A percentile compares a stretch with the other conserved stretches of the same genome.
Conservation (phyloP, 2,329 filamentous ascomycete species). For the Penicillium sp. region DNA sequence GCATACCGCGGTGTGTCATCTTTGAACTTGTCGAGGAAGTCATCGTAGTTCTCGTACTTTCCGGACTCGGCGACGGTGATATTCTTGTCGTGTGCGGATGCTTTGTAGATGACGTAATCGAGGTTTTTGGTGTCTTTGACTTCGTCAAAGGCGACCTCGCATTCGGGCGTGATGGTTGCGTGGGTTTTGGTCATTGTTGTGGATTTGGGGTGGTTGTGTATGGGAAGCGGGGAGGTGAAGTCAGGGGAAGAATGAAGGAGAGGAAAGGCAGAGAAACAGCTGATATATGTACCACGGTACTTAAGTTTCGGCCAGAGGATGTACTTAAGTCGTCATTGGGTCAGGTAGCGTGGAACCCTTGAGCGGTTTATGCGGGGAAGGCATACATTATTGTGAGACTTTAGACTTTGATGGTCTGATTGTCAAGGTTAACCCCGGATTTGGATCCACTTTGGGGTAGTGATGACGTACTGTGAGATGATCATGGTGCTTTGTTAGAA, state of each 20-base stretch:
- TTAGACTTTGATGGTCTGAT: not conserved
- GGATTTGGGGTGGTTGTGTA: not conserved
- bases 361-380: not conserved
- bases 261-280: not conserved
- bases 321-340: not conserved
- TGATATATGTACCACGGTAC: not conserved
- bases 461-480: not conserved
- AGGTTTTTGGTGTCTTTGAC: slow-evolving; percentile 20
- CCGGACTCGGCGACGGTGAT: slow-evolving; percentile 18
- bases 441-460: not conserved
- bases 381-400: not conserved
- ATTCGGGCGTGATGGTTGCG: slow-evolving; percentile 21
- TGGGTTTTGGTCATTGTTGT: slow-evolving; percentile 20
- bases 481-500: not conserved
- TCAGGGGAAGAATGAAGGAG: not conserved
- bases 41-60: slow-evolving; percentile 17
- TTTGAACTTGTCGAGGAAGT: slow-evolving; percentile 17
- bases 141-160: slow-evolving; percentile 17
- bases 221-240: not conserved
- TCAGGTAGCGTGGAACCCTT: not conserved
- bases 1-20: slow-evolving; percentile 17
- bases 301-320: not conserved
- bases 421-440: not conserved
- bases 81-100: slow-evolving; percentile 21
- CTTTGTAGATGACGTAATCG: slow-evolving; percentile 20